Evolutionary conservation across 129 eudicot species (phyloP), one percentile per base, ranked within the genome.

Genomic region (Deinandra increscens): DNA sequence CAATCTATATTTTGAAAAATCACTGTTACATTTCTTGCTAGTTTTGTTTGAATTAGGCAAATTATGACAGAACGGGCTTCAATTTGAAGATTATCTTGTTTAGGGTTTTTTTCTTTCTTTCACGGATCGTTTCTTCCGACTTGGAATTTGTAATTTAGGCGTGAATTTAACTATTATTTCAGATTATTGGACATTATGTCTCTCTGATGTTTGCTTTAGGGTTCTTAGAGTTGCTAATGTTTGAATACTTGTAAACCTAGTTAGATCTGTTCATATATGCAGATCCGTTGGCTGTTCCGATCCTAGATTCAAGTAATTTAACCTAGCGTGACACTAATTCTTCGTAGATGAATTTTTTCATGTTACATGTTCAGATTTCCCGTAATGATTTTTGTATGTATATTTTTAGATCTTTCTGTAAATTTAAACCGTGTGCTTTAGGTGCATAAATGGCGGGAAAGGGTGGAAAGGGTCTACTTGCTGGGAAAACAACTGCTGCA

Each of bases 401-500:
- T n/a, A n/a, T 1, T 42, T 44, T 44, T 7, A 7, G 36, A 60
- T 38, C 19, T 17, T 42, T 42, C 8, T 1, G 23, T 75, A 6
- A 13, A 13, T 68, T 68, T 68, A 6, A 68, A 41, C 9, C 48
- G 36, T 20, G 48, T 56, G 46, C 63, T 14, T 43, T 38, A 82
- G 84, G 73, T 69, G 39, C 37, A 58, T 37, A 53, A 69, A 88
- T 88, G 95, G 95, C 88, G 38, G 95, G 95, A 48, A 88, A 88
- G 70, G 95, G 95, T 39, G 95, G 95, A 50, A 88, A 87, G 69
- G 94, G 94, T 33, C 69, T 87, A 11, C 54, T 87, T 46, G 94
- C 94, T 2, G 89, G 83, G 23, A 87, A 87, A 80, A 84, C 94
- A 51, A 76, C 82, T 8, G 82, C 93, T 6, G 88, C 91, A 0